These are phyloP conservation scores for Elsinoe perseae DNA, from an alignment of 2,329 filamentous ascomycete genomes.

Conservation along the genomic window DNA sequence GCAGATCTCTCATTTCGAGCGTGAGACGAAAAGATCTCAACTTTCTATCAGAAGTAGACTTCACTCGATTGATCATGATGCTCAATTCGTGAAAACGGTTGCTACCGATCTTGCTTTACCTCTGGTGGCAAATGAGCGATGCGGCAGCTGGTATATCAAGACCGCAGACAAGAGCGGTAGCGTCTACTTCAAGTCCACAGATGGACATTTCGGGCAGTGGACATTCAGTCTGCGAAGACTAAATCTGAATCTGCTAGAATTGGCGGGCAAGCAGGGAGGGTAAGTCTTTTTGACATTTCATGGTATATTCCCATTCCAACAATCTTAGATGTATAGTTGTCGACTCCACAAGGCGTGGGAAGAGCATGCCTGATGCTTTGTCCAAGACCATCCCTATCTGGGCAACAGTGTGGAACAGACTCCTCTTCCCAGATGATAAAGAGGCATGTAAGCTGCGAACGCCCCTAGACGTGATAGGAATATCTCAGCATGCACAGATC, in stretches of 20 bases:
- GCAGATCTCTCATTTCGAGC: constrained; percentile 61
- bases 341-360: constrained; percentile 86
- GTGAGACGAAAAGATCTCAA: constrained; percentile 66
- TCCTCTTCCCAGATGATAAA: constrained; percentile 58
- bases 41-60: constrained; percentile 77
- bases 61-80: constrained; percentile 67
- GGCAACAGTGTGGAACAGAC: constrained; percentile 76
- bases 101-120: constrained; percentile 53
- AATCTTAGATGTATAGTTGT: constrained; percentile 64
- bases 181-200: constrained; percentile 96
- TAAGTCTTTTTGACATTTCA: no score
- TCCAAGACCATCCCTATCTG: constrained; percentile 92
- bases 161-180: constrained; percentile 59
- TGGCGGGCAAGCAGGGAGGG: constrained; percentile 61
- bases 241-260: constrained; percentile 70
- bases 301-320: not conserved
- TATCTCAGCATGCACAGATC: constrained; percentile 75
- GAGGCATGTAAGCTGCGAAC: constrained; percentile 54
- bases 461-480: constrained; percentile 63
- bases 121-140: constrained; percentile 85
- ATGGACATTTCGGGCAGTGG: constrained; percentile 89
- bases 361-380: constrained; percentile 91
- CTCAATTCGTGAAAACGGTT: constrained; percentile 61
- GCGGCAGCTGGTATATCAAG: constrained; percentile 88
- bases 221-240: constrained; percentile 75